Evolutionary conservation across 805 yeast species (phyloP).

Genomic region (Myxozyma melibiosi): DNA sequence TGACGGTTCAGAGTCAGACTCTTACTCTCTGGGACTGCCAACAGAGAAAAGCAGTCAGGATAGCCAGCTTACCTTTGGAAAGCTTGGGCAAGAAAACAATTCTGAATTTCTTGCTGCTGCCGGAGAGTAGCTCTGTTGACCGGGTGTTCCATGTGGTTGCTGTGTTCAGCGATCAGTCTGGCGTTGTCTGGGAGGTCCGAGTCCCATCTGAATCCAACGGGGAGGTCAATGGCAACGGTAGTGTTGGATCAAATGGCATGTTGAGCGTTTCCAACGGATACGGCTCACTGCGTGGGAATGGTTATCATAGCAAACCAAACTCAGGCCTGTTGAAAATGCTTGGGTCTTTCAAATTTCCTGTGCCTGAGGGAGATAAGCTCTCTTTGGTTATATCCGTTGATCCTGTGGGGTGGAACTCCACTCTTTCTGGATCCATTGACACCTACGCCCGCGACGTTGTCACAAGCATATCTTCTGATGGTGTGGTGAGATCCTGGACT

Average conservation of each 20-base stretch:
- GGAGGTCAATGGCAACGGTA: neutral
- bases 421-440: slow-evolving; percentile 44
- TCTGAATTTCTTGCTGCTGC: slow-evolving; percentile 42
- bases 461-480: slow-evolving; percentile 58
- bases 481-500: slow-evolving; percentile 54
- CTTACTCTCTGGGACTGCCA: slow-evolving; percentile 65
- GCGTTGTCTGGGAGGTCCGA: slow-evolving; percentile 34
- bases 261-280: neutral
- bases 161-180: slow-evolving; percentile 32
- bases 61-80: slow-evolving; percentile 11
- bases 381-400: slow-evolving; percentile 49
- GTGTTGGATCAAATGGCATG: neutral
- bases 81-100: slow-evolving; percentile 13
- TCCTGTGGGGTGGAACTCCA: slow-evolving; percentile 60
- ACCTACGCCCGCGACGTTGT: slow-evolving; percentile 51
- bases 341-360: slow-evolving; percentile 35
- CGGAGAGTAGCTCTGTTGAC: slow-evolving; percentile 38
- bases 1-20: slow-evolving; percentile 47
- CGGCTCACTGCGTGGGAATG: neutral
- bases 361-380: slow-evolving; percentile 44
- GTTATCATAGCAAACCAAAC: neutral
- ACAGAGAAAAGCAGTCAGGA: slow-evolving; percentile 11
- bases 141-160: slow-evolving; percentile 27
- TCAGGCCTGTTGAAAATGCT: slow-evolving; percentile 12
- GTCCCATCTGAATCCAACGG: slow-evolving; percentile 7